Evolutionary conservation across 495 filamentous ascomycete genomes (phyloP).

Genomic region (Evernia prunastri): DNA sequence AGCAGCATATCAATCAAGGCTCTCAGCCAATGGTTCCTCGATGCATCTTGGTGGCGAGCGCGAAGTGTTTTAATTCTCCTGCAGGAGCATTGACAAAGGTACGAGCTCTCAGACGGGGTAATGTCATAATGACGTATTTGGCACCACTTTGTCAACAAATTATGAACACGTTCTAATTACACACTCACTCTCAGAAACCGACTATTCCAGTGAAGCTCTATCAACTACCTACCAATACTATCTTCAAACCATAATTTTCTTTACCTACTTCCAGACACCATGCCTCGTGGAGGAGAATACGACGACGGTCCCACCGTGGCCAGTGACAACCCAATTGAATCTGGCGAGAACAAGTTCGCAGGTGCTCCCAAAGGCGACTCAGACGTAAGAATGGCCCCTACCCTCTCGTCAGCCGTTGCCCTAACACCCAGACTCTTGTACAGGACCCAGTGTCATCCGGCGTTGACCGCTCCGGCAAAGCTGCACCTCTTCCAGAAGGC

Average conservation of each 20-base stretch:
- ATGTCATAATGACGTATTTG: slow-evolving; percentile 1
- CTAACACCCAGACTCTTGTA: neutral
- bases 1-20: neutral
- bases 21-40: neutral
- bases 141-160: neutral
- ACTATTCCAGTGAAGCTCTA: neutral
- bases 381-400: slow-evolving; percentile 11
- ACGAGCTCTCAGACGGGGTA: slow-evolving; percentile 3
- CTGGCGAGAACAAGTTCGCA: slow-evolving; percentile 36
- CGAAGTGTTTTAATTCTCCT: neutral
- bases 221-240: neutral
- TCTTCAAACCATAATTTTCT: neutral
- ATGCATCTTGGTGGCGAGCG: neutral
- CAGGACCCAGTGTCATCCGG: slow-evolving; percentile 25
- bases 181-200: neutral
- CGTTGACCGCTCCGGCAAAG: slow-evolving; percentile 38
- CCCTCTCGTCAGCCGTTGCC: neutral
- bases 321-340: slow-evolving; percentile 46
- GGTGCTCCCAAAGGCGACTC: slow-evolving; percentile 23
- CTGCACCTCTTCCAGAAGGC: slow-evolving; percentile 40
- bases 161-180: neutral
- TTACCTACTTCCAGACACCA: slow-evolving; percentile 27
- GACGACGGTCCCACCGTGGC: slow-evolving; percentile 40
- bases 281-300: slow-evolving; percentile 48
- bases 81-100: neutral